Base-by-base conservation (phyloP, 1,139 yeast genomes). In the Yamadazyma blattariae region DNA sequence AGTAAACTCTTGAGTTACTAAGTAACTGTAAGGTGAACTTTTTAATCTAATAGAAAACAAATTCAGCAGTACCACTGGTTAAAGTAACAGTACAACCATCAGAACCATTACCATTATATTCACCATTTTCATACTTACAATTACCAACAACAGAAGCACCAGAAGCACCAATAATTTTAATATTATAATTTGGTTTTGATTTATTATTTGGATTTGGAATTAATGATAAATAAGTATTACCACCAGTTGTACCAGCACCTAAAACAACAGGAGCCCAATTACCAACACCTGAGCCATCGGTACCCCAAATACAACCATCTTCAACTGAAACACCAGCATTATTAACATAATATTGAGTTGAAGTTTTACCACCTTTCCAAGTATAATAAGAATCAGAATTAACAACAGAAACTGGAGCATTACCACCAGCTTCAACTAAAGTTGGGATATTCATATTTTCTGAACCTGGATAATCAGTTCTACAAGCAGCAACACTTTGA, bases 381-480 rank as follows among this genome's bases (percentile, higher is more conserved):
- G 60, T 61, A 78, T 78, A 92, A 78, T 90, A 90, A 44, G 68
- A 56, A 54, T 66, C 79, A 60, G 81, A 79, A 61, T 89, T 77
- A 47, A 89, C 96, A 47, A 83, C 94, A 36, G 96, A 73, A 51
- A 87, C 71, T 34, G 85, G 82, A 52, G 74, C 67, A 27, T 74
- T 50, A 28, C 69, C 57, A 51, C 96, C 96, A 43, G 83, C 87
- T 27, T 61, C 61, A 37, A 90, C 85, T 40, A 79, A 67, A 43
- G 97, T 90, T 59, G 97, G 97, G 45, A 90, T 75, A 52, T 81
- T 90, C 97, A 92, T 92, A 76, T 88, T 89, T 74, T 92, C 98
- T 45, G 96, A 83, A 71, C 97, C 97, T 54, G 97, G 98, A 77
- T 92, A 92, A 64, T 92, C 97, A 44, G 98, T 92, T 73, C 96